Base-by-base conservation (phyloP, 1,139 yeast species). In the Yamadazyma friedrichii region DNA sequence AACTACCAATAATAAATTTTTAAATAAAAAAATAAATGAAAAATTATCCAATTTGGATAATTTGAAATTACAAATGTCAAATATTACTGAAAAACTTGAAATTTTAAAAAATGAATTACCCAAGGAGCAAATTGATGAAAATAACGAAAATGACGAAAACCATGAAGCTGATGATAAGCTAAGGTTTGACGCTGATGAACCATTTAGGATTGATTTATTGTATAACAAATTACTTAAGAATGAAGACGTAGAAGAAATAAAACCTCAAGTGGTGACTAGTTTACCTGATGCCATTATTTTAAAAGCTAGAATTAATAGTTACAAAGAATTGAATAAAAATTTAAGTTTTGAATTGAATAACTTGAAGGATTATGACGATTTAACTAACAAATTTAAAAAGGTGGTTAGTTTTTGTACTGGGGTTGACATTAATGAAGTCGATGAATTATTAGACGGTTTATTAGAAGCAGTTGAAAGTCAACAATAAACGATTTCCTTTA, bases 331-430 rank as follows among this genome's bases (percentile, higher is more conserved):
- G 12, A 64, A 64, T 45, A 41, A 46, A 2, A 55, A 49, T 12
- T 49, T 64, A 27, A 80, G 78, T 47, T 78, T 79, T 50, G 89
- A 87, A 53, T 63, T 67, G 38, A 66, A 64, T 34, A 45, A 48
- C n/a, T 67, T 88, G 46, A 61, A 66, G 34, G 72, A 73, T 41
- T 72, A 83, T 43, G 73, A 79, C 31, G 84, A 78, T 48, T 70
- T 91, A 43, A 96, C 95, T 46, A 74, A 81, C 28, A 91, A 91
- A 59, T 93, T 89, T 65, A 82, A 94, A 55, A 78, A 87, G 53
- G 96, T 93, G 16, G 93, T 93, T 31, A 83, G 96, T 34, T 72
- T 88, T 42, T 91, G 98, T 66, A 86, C 96, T 3, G 93, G 94
- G 15, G 94, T 89, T 20, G 88, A 82, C 35, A 61, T 71, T 33